Percentiles rank a stretch among this genome's conserved stretches.
Evolutionary conservation across 2,329 filamentous ascomycete genomes (phyloP).

Genomic region (Exophiala lecanii-corni): DNA sequence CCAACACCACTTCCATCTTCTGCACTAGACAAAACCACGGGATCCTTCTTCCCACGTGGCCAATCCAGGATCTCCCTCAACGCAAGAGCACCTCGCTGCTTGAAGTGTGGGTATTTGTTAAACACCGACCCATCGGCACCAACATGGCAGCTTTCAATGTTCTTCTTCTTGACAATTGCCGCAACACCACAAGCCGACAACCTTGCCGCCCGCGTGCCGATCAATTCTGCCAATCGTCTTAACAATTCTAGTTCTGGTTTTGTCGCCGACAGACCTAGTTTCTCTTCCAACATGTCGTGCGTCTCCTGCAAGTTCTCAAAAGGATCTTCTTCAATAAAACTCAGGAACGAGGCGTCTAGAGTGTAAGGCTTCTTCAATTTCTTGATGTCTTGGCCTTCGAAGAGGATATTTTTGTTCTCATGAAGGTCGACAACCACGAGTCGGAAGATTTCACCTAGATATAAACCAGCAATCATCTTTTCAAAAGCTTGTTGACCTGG

Average conservation of each 20-base stretch:
- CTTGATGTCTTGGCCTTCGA: slow-evolving; percentile 75
- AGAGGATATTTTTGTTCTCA: slow-evolving; percentile 73
- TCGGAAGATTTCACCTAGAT: slow-evolving; percentile 91
- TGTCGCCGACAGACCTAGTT: slow-evolving; percentile 66
- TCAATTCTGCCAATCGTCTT: slow-evolving; percentile 84
- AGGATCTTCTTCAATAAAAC: slow-evolving; percentile 88
- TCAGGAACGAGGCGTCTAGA: slow-evolving; percentile 89
- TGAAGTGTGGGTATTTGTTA: slow-evolving; percentile 99
- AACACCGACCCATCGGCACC: slow-evolving; percentile 97
- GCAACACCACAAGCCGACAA: slow-evolving; percentile 92
- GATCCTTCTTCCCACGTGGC: slow-evolving; percentile 73
- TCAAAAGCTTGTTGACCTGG: slow-evolving; percentile 94
- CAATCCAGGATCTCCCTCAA: slow-evolving; percentile 95
- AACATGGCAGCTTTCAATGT: slow-evolving; percentile 80
- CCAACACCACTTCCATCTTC: slow-evolving; percentile 98
- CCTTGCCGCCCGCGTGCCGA: slow-evolving; percentile 88
- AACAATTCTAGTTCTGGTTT: slow-evolving; percentile 81
- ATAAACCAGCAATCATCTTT: slow-evolving; percentile 95
- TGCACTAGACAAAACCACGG: slow-evolving; percentile 79
- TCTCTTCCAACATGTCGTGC: slow-evolving; percentile 70
- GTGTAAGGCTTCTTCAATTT: slow-evolving; percentile 81
- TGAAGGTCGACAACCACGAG: slow-evolving; percentile 80
- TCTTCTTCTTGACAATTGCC: slow-evolving; percentile 95
- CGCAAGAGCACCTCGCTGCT: slow-evolving; percentile 80
- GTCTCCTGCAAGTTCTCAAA: slow-evolving; percentile 95